Percentiles rank a stretch among this genome's conserved stretches.
Conservation (phyloP, 495 filamentous ascomycete species). For the Aspergillus saccharolyticus region DNA sequence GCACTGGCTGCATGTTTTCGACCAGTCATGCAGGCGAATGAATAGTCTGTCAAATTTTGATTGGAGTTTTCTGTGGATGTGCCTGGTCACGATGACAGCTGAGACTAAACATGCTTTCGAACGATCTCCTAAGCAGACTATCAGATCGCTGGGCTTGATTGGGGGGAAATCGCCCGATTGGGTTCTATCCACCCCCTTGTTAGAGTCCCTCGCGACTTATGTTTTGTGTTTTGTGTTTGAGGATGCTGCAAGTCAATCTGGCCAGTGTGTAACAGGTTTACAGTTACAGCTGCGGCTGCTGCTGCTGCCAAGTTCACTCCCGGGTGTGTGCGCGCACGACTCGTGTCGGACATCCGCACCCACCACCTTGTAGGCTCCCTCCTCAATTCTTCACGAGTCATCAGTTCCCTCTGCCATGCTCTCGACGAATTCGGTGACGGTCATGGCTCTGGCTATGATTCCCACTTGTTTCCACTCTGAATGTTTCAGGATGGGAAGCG, state of each 20-base stretch:
- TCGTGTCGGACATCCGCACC: neutral
- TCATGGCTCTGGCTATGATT: neutral
- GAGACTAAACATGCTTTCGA: neutral
- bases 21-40: neutral
- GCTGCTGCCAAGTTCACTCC: neutral
- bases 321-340: neutral
- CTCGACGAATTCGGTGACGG: neutral
- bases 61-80: neutral
- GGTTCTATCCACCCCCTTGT: neutral
- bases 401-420: neutral
- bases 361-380: neutral
- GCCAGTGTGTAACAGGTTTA: no score
- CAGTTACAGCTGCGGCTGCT: neutral
- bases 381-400: neutral
- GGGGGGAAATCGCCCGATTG: slow-evolving; percentile 7
- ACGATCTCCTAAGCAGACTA: no score
- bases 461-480: neutral
- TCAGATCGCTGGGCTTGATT: neutral
- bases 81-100: neutral
- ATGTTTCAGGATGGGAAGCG: neutral
- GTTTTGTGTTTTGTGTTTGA: neutral
- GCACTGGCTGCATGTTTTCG: neutral
- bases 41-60: neutral
- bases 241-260: slow-evolving; percentile 5
- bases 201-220: neutral